Conservation (phyloP, 2,329 filamentous ascomycete species). For the Penicillium brevicompactum region DNA sequence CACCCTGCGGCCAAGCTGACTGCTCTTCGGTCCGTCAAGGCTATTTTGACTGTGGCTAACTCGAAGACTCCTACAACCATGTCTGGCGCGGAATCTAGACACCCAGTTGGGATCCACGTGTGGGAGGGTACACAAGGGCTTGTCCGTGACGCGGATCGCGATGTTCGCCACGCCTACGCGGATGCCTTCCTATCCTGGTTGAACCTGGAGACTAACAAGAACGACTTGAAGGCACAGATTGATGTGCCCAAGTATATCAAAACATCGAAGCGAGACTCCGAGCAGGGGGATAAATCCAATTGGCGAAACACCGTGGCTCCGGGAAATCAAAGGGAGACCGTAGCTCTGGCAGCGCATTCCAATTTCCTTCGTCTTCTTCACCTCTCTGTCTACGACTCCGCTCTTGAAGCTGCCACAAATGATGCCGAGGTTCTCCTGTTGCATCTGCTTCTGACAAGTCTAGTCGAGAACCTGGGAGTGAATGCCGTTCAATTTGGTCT, state of each 20-base stretch:
- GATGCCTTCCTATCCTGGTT: constrained; percentile 86
- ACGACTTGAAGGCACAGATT: constrained; percentile 67
- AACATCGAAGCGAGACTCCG: constrained; percentile 47
- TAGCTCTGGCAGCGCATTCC: constrained; percentile 56
- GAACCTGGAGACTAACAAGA: constrained; percentile 71
- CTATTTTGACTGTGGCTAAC: constrained; percentile 81
- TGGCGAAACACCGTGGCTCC: constrained; percentile 71
- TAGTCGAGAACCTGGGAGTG: constrained; percentile 77
- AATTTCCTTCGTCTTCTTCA: constrained; percentile 82
- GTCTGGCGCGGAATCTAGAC: constrained; percentile 68
- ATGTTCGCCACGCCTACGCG: constrained; percentile 81
- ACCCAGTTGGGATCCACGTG: constrained; percentile 74
- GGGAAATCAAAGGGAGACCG: constrained; percentile 60
- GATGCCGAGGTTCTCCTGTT: constrained; percentile 76
- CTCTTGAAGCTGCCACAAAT: constrained; percentile 70
- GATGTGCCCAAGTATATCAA: constrained; percentile 50
- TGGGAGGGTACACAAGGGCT: constrained; percentile 99
- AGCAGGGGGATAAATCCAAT: constrained; percentile 43
- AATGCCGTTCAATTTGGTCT: constrained; percentile 78
- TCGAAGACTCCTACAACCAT: constrained; percentile 60
- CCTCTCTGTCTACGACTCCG: constrained; percentile 85
- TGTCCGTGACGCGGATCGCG: constrained; percentile 73
- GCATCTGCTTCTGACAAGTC: constrained; percentile 72
- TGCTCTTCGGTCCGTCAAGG: constrained; percentile 78
- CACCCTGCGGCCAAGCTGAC: constrained; percentile 62